phyloP scores from a whole-genome alignment of 1,284 basidiomycete genomes.

The Cryptococcus deneoformans region DNA sequence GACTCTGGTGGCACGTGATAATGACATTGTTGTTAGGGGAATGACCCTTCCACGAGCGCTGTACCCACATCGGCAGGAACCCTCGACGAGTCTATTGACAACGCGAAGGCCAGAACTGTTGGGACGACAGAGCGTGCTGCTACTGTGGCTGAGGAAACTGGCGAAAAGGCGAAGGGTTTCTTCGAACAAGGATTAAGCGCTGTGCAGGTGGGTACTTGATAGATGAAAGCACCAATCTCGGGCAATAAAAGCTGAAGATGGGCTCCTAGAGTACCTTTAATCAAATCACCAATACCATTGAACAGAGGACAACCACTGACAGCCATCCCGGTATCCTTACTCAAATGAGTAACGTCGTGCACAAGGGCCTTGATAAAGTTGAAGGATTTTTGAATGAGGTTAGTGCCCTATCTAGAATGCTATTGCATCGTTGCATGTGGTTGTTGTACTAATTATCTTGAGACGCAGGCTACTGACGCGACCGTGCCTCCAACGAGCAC shows the following conservation, averaged over 20 bases:
- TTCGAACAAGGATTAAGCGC: constrained; percentile 30
- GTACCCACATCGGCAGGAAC: constrained; percentile 11
- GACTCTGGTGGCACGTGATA: background rate
- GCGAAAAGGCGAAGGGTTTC: constrained; percentile 34
- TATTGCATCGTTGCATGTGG: background rate
- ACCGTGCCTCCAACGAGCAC: constrained; percentile 1
- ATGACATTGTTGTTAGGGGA: constrained; percentile 3
- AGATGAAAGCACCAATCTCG: background rate
- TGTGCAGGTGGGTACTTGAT: constrained; percentile 25
- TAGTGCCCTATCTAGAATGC: background rate
- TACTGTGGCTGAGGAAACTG: constrained; percentile 7
- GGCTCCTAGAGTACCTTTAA: constrained; percentile 32
- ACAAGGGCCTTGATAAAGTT: constrained; percentile 34
- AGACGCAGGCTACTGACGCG: constrained; percentile 1
- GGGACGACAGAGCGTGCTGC: background rate
- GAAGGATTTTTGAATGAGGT: constrained; percentile 26
- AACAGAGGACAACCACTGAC: constrained; percentile 40
- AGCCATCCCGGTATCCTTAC: constrained; percentile 46
- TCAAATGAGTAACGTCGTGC: constrained; percentile 34
- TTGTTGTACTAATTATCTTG: too few species aligned
- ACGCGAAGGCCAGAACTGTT: constrained; percentile 7
- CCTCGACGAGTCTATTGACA: constrained; percentile 17
- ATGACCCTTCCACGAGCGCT: constrained; percentile 11
- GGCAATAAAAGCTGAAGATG: background rate
- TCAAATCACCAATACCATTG: constrained; percentile 39